Evolutionary conservation across 306 rosid species (phyloP), one percentile per base, ranked within the genome.

Genomic region (Abrus precatorius): DNA sequence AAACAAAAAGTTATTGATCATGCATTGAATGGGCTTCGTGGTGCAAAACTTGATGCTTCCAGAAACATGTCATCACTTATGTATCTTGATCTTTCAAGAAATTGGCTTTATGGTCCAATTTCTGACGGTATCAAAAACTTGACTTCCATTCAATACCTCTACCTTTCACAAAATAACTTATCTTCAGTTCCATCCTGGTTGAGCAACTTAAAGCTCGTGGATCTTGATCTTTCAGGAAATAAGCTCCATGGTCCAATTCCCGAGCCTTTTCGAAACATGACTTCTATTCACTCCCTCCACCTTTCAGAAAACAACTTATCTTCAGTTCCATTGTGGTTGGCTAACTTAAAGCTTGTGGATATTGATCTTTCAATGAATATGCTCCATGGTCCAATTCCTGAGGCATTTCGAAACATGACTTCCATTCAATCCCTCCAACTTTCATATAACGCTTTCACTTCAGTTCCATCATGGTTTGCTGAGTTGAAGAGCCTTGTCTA

Each of bases 241-340:
- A 3, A 0, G 5, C 27, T 78, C 1, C 0, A 3, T n/a, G 30
- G 27, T 6, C n/a, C 73, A 44, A 20, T 80, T 60, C 87, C 78
- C 0, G 11, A 0, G 4, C 28, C 7, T 43, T 33, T 81, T 1
- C 14, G 0, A 44, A 85, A 79, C 61, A 30, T 82, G 77, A 80
- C 84, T 12, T 52, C 77, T 11, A 74, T 79, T 13, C 1, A 14
- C 44, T 3, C 5, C n/a, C 75, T 84, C 38, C 1, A 12, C 1
- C 82, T 86, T 69, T 63, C 70, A 10, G 0, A 0, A 0, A 83
- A 80, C 64, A 1, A 29, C 1, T 30, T 86, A 1, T 34, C 36
- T 28, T 69, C n/a, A 11, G 3, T 82, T 50, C 81, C 87, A 5
- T 47, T 45, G 0, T 74, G 75, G 79, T 77, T 83, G 0, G 0